Evolutionary conservation across 495 filamentous ascomycete genomes (phyloP), one percentile per base, ranked within the genome.

Genomic region (Neurospora sp.): DNA sequence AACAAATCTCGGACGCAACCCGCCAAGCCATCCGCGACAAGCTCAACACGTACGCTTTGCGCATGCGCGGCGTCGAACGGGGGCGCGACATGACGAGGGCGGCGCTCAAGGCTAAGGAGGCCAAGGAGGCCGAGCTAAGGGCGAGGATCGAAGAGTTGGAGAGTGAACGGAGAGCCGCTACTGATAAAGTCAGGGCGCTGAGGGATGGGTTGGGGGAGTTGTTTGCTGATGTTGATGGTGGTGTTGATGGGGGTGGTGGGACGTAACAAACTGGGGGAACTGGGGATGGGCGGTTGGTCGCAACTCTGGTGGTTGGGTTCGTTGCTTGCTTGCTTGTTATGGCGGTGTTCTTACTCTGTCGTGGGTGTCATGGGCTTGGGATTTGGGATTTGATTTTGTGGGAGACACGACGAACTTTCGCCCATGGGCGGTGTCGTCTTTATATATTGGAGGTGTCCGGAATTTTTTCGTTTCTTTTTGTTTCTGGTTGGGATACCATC

Each of bases 81-180:
- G 90, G 89, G 0, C 80, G 92, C 6, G 92, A 94, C 72, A 86
- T 90, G 27, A 83, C 88, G 2, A 80, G 93, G 37, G 80, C 85
- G 2, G 86, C 87, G 7, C 74, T 92, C n/a, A 89, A 88, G 77
- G 85, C 84, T 35, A 90, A 90, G 62, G 89, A 94, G 62, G 82
- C 82, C 3, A 85, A 88, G 72, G 88, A 90, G 39, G 81, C 82
- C 12, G 86, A 85, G 74, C 75, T 92, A 69, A 77, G 83, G 79
- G 77, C 77, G 37, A 82, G 81, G n/a, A 80, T 90, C 37, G 80
- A 78, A 0, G 81, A 79, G 10, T 77, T 89, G 54, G 86, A 90
- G 79, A 83, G 78, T 71, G 83, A 90, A 83, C 73, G 84, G 72
- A 82, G 86, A 77, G 75, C 87, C 70, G 85, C 88, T 23, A 69